Conservation (phyloP, 2,329 filamentous ascomycete species). For the Alternaria sp. region DNA sequence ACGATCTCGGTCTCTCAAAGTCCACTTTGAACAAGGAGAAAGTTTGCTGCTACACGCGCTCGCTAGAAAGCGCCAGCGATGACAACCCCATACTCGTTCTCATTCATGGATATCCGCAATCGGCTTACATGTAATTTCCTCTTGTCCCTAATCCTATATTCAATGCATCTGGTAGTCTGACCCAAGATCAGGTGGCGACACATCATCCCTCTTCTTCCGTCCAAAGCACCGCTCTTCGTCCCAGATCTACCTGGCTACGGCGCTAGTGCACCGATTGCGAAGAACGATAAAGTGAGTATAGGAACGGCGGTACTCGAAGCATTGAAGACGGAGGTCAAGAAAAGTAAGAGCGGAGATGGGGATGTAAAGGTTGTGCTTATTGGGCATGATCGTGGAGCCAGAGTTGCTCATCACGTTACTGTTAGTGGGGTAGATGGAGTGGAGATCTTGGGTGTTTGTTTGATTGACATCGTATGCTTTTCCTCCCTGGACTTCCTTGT, state of each 20-base stretch:
- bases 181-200: constrained; percentile 35
- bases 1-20: constrained; percentile 34
- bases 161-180: not conserved
- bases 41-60: constrained; percentile 35
- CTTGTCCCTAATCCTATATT: not conserved
- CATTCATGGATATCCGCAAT: constrained; percentile 43
- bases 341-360: constrained; percentile 1
- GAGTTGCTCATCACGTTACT: constrained; percentile 62
- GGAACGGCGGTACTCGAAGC: constrained; percentile 33
- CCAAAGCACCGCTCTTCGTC: constrained; percentile 34
- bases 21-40: constrained; percentile 33
- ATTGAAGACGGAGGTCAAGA: constrained; percentile 30
- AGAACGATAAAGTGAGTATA: constrained; percentile 40
- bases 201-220: constrained; percentile 38
- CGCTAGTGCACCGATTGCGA: constrained; percentile 27
- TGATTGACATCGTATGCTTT: constrained; percentile 36
- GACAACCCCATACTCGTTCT: constrained; percentile 40
- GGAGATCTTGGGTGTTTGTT: constrained; percentile 36
- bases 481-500: no score
- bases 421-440: constrained; percentile 56
- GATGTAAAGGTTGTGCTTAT: constrained; percentile 49
- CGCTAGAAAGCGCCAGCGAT: constrained; percentile 27
- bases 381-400: constrained; percentile 64
- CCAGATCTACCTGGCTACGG: constrained; percentile 45
- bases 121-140: constrained; percentile 32